Evolutionary conservation across 805 yeast genomes (phyloP), one percentile per base, ranked within the genome.

Genomic region (Kuraishia cidri): DNA sequence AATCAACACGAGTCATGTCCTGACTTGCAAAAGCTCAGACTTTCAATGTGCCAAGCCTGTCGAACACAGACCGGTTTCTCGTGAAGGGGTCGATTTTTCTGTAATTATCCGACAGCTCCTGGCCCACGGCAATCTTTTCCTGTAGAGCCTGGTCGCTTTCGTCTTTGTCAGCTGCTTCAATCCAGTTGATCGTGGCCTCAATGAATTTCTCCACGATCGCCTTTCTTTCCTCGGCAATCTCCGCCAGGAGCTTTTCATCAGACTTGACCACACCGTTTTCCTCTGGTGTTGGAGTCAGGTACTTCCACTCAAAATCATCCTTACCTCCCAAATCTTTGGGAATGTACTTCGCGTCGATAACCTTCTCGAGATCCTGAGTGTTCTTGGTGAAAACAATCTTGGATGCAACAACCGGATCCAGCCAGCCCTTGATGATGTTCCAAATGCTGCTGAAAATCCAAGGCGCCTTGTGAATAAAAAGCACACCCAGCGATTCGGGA

Each of bases 381-480:
- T 64, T 65, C 48, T 82, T 80, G 16, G 95, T 83, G 59, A 90
- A 92, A 28, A 74, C 72, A 46, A 92, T 85, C 58, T 90, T 90
- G 17, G 90, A 69, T 0, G 96, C 95, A 35, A 90, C 97, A 16
- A 85, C 96, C 3, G 97, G 97, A 52, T 92, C 97, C 36, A 90
- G 65, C 97, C 97, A 90, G 46, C 79, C 78, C 56, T 85, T 86
- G 46, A 92, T 76, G 44, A 90, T 74, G 44, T 79, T 81, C 97
- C 98, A 92, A 38, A 90, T 84, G 16, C 96, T 90, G 32, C 83
- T 75, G 62, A 92, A 92, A 34, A 92, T 75, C 97, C 97, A 87
- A 18, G 98, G 98, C 0, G 98, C 97, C 46, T 83, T 82, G 61
- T 86, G 95, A 39, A 92, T 81, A 43, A 86, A 70, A 33, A 92